Base-by-base conservation (phyloP, 306 rosid genomes). In the Vigna radiata region DNA sequence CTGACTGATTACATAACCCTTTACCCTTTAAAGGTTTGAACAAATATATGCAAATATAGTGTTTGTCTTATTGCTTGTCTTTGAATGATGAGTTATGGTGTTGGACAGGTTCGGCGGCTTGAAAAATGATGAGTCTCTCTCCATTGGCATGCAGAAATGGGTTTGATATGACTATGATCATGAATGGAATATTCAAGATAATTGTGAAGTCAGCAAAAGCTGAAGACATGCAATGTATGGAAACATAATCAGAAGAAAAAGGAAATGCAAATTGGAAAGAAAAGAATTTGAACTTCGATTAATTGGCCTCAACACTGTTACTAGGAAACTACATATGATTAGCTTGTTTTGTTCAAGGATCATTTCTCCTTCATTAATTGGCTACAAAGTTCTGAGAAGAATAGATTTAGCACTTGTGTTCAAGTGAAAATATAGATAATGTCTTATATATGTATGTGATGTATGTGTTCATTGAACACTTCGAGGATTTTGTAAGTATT, bases 91-190 rank as follows among this genome's bases (percentile, higher is more conserved):
- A 53, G 13, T 12, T 19, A 21, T 54, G 37, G 8, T 87, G 88
- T 25, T 9, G 36, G 31, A 77, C 90, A 88, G 89, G 87, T 85
- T 77, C 62, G 75, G 54, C 86, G 77, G 54, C 86, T 81, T 0
- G 84, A 81, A 46, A 36, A 36, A 36, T 33, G 33, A 33, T 9
- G 10, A 37, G 62, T 19, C 68, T 15, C 56, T 41, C 39, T 53
- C 53, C 21, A 73, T 70, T 70, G 56, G 54, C 81, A 41, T 46
- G 37, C 31, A 54, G 54, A 61, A 39, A 46, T 48, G 70, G 68
- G 48, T 25, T 72, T 25, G 73, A 21, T 25, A 27, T 69, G 65
- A 68, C 44, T 48, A 55, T 50, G 60, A 62, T 72, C 64, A 12
- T 48, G 50, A 59, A 27, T 48, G 55, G 11, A 52, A 37, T 74